Base-by-base conservation (phyloP, 306 rosid species). In the Cucurbita maxima region DNA sequence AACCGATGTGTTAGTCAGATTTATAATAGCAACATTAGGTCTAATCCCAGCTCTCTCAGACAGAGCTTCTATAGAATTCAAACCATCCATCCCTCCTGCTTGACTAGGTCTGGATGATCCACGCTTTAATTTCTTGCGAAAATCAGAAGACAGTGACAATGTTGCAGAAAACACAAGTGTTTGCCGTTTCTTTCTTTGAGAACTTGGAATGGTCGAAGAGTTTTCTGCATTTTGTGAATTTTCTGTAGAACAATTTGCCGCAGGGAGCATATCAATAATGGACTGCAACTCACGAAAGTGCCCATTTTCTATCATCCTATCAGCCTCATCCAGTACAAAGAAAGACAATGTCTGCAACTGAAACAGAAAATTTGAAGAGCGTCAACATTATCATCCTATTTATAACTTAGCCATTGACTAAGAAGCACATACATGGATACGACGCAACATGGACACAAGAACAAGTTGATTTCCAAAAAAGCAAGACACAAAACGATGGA, bases 311-410 rank as follows among this genome's bases (percentile, higher is more conserved):
- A 91, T 85, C 99, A 94, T 94, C 70, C 95, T 88, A 85, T 94
- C 97, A 79, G 99, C 99, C 87, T 94, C 99, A 20, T 94, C 99
- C 75, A 94, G 87, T 77, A 94, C 97, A 82, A 94, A 91, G 79
- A 91, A 94, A 69, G 97, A 94, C 89, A 94, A 45, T 1, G 88
- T 86, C 80, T 94, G 97, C 75, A 91, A 83, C 99, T 94, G 90
- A 83, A 88, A 83, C 83, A 82, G 75, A 72, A 78, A 71, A 76
- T 59, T 47, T 14, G 58, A 70, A 60, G 15, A 47, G 14, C 7
- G 8, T 72, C 63, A 72, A 36, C 15, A 69, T 69, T 22, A 69
- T 22, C 44, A 48, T 12, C 56, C 22, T 9, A 62, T 40, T 62
- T 38, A 66, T 66, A 16, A 44, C 54, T 13, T 11, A 67, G 73